Evolutionary conservation across 345 rosid genomes (phyloP), one percentile per base, ranked within the genome.

Genomic region (Eucalyptus cladocalyx): DNA sequence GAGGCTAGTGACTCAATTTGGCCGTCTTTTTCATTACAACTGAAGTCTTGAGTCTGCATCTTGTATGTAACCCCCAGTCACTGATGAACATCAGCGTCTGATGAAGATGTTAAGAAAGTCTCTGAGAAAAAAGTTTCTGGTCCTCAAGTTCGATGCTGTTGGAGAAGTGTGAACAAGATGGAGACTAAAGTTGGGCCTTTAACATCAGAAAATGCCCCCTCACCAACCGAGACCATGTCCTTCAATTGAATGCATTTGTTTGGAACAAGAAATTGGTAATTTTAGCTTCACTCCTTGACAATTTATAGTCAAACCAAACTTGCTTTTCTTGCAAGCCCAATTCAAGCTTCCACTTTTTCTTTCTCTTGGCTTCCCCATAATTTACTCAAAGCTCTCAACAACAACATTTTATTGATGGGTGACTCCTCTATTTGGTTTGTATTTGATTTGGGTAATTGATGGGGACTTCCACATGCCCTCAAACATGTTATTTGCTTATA

Each of bases 191-290:
- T 86, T 91, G 91, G 87, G 47, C 23, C 87, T 40, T 86, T 80
- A 86, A 88, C 91, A 88, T 89, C 92, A 58, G 91, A 91, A 53
- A 86, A 87, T 26, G 89, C 81, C 91, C 56, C 86, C 81, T 90
- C 90, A 90, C 72, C 91, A 49, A 81, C 87, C 89, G 6, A 51
- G 81, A 11, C 28, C 86, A 11, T 48, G 40, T 26, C 91, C 81
- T 67, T 32, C 87, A 24, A 50, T 48, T 81, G 47, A 21, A 76
- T 40, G 28, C 83, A 76, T 1, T 13, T 76, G 83, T 37, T 76
- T 37, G 65, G 37, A 15, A 51, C 87, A 86, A 40, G 87, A 86
- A 19, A 51, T 49, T 40, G 87, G 54, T 86, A 16, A 86, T 50
- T 50, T 50, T n/a, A 37, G 30, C 54, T 48, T 86, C 87, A 86